Conservation (phyloP, 192 early-diverging fungal species). For the Pecoramyces ruminantium region DNA sequence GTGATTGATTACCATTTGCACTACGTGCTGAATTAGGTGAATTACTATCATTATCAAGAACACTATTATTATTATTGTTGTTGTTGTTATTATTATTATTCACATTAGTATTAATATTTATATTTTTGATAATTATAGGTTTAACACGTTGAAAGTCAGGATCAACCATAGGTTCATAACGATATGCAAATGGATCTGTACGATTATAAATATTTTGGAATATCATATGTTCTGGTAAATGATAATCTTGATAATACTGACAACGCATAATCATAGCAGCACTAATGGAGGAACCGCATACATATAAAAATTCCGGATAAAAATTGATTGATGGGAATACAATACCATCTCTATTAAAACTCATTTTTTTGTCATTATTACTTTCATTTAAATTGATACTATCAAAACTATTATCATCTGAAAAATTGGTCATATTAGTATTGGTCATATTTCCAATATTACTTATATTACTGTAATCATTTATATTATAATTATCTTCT, state of each 20-base stretch:
- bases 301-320: background rate
- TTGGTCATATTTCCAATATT: too few relatives aligned
- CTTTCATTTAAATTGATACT: background rate
- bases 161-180: background rate
- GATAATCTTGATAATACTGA: background rate
- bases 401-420: too few relatives aligned
- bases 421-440: too few relatives aligned
- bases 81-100: background rate
- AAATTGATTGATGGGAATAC: background rate
- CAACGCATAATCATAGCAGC: background rate
- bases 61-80: background rate
- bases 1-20: background rate
- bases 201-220: background rate
- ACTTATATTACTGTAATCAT: too few relatives aligned
- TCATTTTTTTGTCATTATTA: background rate
- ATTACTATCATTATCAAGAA: background rate
- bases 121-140: background rate
- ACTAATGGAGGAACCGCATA: background rate
- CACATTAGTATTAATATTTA: background rate
- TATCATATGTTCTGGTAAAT: background rate
- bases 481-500: too few relatives aligned
- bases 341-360: background rate
- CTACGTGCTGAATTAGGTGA: background rate
- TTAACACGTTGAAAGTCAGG: background rate
- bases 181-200: background rate